A percentile compares a stretch with the other conserved stretches of the same genome.
Conservation (phyloP, 192 early-diverging fungal species). For the Entomortierella parvispora region DNA sequence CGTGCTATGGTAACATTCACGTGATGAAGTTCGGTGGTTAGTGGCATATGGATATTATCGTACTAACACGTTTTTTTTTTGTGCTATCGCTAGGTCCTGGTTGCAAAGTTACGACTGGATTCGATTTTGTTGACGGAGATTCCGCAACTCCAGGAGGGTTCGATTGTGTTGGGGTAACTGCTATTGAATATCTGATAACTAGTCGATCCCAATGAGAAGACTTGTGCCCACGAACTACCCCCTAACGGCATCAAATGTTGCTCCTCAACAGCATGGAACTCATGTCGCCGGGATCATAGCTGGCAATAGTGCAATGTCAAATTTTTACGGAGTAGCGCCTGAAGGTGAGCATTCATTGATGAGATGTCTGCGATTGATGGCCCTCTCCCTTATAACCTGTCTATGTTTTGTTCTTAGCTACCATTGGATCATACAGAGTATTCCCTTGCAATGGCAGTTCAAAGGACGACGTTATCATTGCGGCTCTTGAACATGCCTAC, state of each 20-base stretch:
- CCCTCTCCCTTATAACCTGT: background rate
- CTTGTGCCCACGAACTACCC: background rate
- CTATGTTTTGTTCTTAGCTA: slow-evolving; percentile 41
- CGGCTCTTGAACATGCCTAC: slow-evolving; percentile 77
- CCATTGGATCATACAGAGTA: slow-evolving; percentile 80
- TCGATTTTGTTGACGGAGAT: slow-evolving; percentile 63
- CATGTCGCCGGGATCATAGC: slow-evolving; percentile 78
- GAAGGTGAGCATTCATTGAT: slow-evolving; percentile 64
- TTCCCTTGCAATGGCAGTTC: slow-evolving; percentile 79
- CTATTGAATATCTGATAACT: background rate
- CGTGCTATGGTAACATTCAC: slow-evolving; percentile 71
- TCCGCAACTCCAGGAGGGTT: slow-evolving; percentile 13
- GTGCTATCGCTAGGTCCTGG: slow-evolving; percentile 30
- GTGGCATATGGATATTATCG: background rate
- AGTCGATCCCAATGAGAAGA: too few species aligned
- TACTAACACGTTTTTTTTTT: background rate
- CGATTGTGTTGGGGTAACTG: slow-evolving; percentile 42
- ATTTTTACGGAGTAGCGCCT: slow-evolving; percentile 85
- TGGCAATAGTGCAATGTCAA: slow-evolving; percentile 57
- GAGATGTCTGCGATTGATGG: too few species aligned
- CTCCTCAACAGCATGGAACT: slow-evolving; percentile 61
- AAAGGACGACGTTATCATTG: slow-evolving; percentile 77
- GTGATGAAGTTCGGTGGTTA: background rate
- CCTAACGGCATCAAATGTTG: background rate
- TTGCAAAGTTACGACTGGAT: slow-evolving; percentile 68